Base-by-base conservation (phyloP, 73 alveolate genomes). In the Halteria grandinella region DNA sequence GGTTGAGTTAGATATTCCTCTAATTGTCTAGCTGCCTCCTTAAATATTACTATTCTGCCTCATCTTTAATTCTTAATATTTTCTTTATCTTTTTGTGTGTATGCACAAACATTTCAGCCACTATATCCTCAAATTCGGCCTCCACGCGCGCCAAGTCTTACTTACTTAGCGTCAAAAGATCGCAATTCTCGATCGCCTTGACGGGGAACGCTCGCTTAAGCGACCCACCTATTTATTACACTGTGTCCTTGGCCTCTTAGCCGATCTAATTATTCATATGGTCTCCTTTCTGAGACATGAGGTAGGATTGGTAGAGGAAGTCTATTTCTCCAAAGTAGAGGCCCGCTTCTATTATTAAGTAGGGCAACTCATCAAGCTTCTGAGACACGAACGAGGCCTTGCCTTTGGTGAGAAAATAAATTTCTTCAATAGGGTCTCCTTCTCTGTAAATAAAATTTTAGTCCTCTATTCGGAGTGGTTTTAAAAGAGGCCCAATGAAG, bases 311-410 rank as follows among this genome's bases (percentile, higher is more conserved):
- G n/a, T n/a, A n/a, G n/a, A 66, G 79, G 40, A 79, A 33, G 48
- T 91, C 97, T 27, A 88, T 87, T 29, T 75, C 90, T n/a, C 97
- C 97, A 55, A 87, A 91, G 55, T 71, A 83, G 48, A 72, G 55
- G 5, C 95, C 97, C 32, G 54, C 55, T 17, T 69, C 72, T 12
- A 91, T 75, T 28, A 64, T 43, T 11, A 81, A 4, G 60, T 75
- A 88, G 18, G 62, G 76, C 2, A 69, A 55, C 44, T 74, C 75
- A 31, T 52, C 55, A 32, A 54, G 50, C 12, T 87, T 72, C 25
- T 83, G 90, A 10, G 74, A 79, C 0, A 82, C 95, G 12, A 82
- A 47, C 0, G 87, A 87, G 7, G 73, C 82, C 27, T 58, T 39
- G 7, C 97, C 97, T 51, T 69, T 60, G 15, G 62, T 57, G 1